Percentiles rank a stretch among this genome's conserved stretches.
Evolutionary conservation across 192 early-diverging fungal species (phyloP).

Genomic region (Glomus cerebriforme): DNA sequence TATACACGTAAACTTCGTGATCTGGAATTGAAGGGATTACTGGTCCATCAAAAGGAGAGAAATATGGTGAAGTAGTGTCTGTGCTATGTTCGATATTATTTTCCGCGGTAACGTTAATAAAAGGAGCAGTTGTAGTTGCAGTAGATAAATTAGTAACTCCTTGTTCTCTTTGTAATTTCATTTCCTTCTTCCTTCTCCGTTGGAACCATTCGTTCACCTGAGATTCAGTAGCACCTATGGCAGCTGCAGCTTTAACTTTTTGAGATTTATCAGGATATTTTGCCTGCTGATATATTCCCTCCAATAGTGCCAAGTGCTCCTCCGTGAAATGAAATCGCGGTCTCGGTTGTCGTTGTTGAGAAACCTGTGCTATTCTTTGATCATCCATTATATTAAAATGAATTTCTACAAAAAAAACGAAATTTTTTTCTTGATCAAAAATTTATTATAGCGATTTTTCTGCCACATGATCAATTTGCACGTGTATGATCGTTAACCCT

Average conservation of each 20-base stretch:
- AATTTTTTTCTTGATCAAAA: no score
- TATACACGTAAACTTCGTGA: conserved; percentile 23
- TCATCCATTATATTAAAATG: neutral
- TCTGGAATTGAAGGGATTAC: conserved; percentile 12
- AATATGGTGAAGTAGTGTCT: neutral
- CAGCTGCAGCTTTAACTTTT: neutral
- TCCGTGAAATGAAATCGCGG: conserved; percentile 14
- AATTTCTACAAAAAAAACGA: no score
- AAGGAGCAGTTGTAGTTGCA: neutral
- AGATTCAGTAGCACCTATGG: conserved; percentile 4
- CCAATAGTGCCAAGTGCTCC: neutral
- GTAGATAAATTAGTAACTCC: neutral
- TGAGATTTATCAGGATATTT: conserved; percentile 14
- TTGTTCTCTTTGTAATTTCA: neutral
- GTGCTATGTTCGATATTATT: neutral
- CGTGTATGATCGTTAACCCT: no score
- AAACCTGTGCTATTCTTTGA: neutral
- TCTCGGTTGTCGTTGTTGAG: neutral
- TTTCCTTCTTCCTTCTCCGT: conserved; percentile 24
- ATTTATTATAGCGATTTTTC: no score
- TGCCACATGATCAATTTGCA: no score
- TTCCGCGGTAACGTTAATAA: neutral
- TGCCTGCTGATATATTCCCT: neutral
- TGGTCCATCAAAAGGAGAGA: neutral
- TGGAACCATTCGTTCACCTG: conserved; percentile 20